Conservation (phyloP, 108 stramenopile genomes). For the Thalassiosira profunda region DNA sequence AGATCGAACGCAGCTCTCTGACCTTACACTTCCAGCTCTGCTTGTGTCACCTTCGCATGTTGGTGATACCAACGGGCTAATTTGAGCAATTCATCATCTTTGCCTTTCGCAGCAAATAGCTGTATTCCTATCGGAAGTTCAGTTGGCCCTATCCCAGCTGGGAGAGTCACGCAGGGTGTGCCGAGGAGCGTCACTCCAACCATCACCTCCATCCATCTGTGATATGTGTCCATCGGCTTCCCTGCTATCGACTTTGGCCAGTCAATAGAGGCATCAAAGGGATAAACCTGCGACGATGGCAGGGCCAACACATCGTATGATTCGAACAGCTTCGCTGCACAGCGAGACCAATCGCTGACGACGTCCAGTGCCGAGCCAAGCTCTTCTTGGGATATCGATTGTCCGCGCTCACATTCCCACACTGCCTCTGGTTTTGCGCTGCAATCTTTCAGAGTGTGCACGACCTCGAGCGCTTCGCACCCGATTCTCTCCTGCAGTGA, state of each 20-base stretch:
- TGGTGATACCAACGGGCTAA: slow-evolving; percentile 26
- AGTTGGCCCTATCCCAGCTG: slow-evolving; percentile 30
- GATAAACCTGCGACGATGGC: slow-evolving; percentile 56
- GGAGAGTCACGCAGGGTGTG: slow-evolving; percentile 56
- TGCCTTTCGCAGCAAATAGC: slow-evolving; percentile 28
- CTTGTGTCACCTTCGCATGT: neutral
- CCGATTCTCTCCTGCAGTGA: slow-evolving; percentile 17
- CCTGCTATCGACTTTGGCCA: slow-evolving; percentile 47
- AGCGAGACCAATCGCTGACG: slow-evolving; percentile 7
- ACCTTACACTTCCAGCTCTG: no score
- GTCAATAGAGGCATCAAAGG: slow-evolving; percentile 45
- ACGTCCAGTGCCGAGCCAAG: slow-evolving; percentile 19
- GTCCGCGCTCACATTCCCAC: slow-evolving; percentile 52
- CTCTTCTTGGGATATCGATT: slow-evolving; percentile 9
- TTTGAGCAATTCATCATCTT: slow-evolving; percentile 24
- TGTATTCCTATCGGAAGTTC: slow-evolving; percentile 55
- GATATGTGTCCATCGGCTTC: slow-evolving; percentile 54
- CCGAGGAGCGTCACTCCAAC: slow-evolving; percentile 56
- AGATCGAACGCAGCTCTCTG: no score
- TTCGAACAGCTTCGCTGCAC: neutral
- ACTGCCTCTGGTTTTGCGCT: slow-evolving; percentile 39
- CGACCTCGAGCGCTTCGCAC: slow-evolving; percentile 9
- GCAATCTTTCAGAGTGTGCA: slow-evolving; percentile 3
- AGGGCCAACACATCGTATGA: slow-evolving; percentile 51
- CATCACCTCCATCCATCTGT: slow-evolving; percentile 67